phyloP scores from a whole-genome alignment of 768 basidiomycete species.

The Aureoboletus auriporus region DNA sequence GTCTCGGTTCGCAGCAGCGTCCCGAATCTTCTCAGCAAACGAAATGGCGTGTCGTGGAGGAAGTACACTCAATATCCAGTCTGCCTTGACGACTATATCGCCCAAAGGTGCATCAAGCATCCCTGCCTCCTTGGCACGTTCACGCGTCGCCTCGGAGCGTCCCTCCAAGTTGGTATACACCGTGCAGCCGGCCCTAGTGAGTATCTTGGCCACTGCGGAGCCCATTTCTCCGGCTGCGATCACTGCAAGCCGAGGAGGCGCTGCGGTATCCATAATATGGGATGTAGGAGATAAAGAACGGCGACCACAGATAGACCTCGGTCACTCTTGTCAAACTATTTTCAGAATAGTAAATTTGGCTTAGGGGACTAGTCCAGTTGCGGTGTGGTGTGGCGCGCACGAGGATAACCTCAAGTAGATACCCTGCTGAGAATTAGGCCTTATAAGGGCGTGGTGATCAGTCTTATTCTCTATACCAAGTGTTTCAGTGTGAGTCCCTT shows the following conservation, averaged over 20 bases:
- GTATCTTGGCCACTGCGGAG: constrained; percentile 46
- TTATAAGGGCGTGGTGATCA: constrained; percentile 2
- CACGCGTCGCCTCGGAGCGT: constrained; percentile 48
- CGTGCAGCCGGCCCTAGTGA: constrained; percentile 44
- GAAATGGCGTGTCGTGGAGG: constrained; percentile 51
- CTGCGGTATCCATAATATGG: constrained; percentile 12
- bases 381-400: constrained; percentile 10
- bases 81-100: constrained; percentile 34
- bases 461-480: not conserved
- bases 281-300: constrained; percentile 4
- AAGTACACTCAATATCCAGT: constrained; percentile 54
- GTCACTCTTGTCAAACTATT: constrained; percentile 6
- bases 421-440: constrained; percentile 2
- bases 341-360: not conserved
- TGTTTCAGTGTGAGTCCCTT: not conserved
- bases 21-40: constrained; percentile 35
- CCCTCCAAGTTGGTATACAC: constrained; percentile 54
- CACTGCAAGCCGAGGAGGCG: constrained; percentile 37
- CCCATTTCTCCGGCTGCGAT: constrained; percentile 61
- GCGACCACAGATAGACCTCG: constrained; percentile 10
- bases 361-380: not conserved
- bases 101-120: constrained; percentile 40
- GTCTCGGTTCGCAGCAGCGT: not conserved
- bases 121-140: constrained; percentile 47
- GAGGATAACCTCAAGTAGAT: constrained; percentile 9